These are phyloP conservation scores for Ustilago sp. DNA, from an alignment of 1,284 basidiomycete genomes.

Conservation along the genomic window DNA sequence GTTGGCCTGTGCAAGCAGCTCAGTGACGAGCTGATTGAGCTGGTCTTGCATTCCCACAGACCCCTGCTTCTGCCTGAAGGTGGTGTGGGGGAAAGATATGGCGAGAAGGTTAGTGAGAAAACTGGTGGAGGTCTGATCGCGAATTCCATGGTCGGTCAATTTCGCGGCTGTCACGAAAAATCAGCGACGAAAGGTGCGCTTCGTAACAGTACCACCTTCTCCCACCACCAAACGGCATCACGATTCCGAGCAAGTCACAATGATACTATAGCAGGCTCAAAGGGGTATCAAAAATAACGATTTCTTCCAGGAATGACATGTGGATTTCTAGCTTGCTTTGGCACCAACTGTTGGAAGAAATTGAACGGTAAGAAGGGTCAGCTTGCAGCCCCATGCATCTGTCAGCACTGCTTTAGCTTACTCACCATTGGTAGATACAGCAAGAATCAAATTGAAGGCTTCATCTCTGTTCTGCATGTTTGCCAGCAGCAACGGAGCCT, in stretches of 20 bases:
- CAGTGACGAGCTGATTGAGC: slow-evolving; percentile 14
- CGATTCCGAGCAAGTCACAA: too few relatives aligned
- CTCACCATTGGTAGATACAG: slow-evolving; percentile 51
- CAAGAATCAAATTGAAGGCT: slow-evolving; percentile 66
- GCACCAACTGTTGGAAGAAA: slow-evolving; percentile 13
- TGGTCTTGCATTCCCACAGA: slow-evolving; percentile 26
- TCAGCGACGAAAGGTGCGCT: slow-evolving; percentile 6
- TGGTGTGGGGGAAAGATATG: not conserved
- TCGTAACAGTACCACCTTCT: too few relatives aligned
- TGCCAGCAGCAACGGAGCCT: slow-evolving; percentile 55
- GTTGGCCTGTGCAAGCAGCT: slow-evolving; percentile 16
- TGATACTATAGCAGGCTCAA: slow-evolving; percentile 1
- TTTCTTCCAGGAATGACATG: not conserved
- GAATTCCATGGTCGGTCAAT: not conserved
- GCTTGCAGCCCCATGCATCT: not conserved
- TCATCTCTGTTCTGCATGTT: slow-evolving; percentile 67
- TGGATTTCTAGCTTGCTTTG: slow-evolving; percentile 9
- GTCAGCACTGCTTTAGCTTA: not conserved
- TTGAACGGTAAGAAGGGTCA: not conserved
- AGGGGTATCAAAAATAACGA: not conserved
- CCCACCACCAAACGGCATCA: too few relatives aligned
- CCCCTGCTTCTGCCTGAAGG: not conserved
- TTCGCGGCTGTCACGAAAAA: not conserved
- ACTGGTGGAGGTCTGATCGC: slow-evolving; percentile 11
- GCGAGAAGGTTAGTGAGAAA: not conserved